A percentile compares a stretch with the other conserved stretches of the same genome.
phyloP scores from a whole-genome alignment of 192 early-diverging fungal genomes.

The Backusella morwellensis region DNA sequence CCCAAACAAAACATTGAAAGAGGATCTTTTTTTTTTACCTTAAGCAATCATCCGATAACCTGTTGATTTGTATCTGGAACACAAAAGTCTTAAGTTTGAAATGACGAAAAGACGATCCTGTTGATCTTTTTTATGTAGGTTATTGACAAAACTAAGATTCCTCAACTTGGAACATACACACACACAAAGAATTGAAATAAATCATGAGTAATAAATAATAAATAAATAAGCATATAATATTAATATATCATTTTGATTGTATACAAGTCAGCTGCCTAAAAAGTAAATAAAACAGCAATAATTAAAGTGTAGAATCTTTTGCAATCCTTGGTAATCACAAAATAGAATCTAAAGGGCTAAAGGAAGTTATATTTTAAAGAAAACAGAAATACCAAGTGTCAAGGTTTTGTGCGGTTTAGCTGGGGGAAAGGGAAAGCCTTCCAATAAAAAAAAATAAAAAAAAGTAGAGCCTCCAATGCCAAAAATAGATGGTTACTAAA shows the following conservation, averaged over 20 bases:
- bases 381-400: neutral
- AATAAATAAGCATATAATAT: neutral
- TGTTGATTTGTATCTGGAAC: neutral
- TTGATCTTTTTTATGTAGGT: neutral
- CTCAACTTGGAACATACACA: neutral
- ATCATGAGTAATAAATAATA: neutral
- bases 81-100: neutral
- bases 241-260: neutral
- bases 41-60: neutral
- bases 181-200: neutral
- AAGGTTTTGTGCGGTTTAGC: neutral
- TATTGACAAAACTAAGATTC: neutral
- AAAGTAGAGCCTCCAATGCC: neutral
- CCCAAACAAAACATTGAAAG: neutral
- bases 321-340: neutral
- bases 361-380: neutral
- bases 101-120: neutral
- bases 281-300: neutral
- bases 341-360: neutral
- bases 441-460: neutral
- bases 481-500: neutral
- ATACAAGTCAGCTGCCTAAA: neutral
- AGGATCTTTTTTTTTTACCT: neutral
- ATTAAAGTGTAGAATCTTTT: neutral
- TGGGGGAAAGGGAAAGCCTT: neutral